Evolutionary conservation across 768 basidiomycete species (phyloP).

Genomic region (Trametes punicea): DNA sequence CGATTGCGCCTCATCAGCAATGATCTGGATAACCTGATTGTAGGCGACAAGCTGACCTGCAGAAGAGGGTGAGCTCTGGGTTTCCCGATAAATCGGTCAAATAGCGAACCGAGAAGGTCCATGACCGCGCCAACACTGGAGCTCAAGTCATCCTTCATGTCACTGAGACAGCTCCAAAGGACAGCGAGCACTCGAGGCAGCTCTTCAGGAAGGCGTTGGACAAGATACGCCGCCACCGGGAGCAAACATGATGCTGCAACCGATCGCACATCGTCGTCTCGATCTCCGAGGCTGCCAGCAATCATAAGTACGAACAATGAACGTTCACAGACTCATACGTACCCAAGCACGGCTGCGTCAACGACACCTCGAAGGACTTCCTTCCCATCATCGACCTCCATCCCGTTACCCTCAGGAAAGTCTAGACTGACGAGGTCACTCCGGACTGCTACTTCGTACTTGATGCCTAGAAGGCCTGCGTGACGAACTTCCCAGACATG

Average conservation of each 20-base stretch:
- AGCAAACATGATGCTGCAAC: conserved; percentile 90
- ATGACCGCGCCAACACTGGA: conserved; percentile 97
- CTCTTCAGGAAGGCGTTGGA: conserved; percentile 67
- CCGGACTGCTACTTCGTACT: conserved; percentile 96
- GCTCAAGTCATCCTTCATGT: conserved; percentile 95
- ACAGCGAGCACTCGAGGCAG: conserved; percentile 75
- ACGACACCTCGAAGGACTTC: conserved; percentile 78
- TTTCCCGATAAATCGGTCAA: background rate
- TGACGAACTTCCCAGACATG: conserved; percentile 98
- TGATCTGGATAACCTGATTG: conserved; percentile 69
- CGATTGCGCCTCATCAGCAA: conserved; percentile 68
- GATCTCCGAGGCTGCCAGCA: conserved; percentile 70
- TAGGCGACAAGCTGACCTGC: conserved; percentile 82
- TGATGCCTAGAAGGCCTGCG: conserved; percentile 95
- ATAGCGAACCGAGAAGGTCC: conserved; percentile 80
- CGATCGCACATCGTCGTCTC: conserved; percentile 94
- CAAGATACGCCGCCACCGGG: conserved; percentile 82
- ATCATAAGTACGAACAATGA: background rate
- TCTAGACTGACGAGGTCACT: conserved; percentile 69
- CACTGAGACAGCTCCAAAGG: conserved; percentile 84
- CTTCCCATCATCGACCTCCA: conserved; percentile 39
- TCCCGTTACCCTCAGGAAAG: conserved; percentile 13
- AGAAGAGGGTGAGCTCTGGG: background rate
- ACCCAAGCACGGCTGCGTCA: conserved; percentile 90
- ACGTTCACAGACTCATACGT: conserved; percentile 25